phyloP scores from a whole-genome alignment of 768 basidiomycete genomes.

The Mycena galericulata region DNA sequence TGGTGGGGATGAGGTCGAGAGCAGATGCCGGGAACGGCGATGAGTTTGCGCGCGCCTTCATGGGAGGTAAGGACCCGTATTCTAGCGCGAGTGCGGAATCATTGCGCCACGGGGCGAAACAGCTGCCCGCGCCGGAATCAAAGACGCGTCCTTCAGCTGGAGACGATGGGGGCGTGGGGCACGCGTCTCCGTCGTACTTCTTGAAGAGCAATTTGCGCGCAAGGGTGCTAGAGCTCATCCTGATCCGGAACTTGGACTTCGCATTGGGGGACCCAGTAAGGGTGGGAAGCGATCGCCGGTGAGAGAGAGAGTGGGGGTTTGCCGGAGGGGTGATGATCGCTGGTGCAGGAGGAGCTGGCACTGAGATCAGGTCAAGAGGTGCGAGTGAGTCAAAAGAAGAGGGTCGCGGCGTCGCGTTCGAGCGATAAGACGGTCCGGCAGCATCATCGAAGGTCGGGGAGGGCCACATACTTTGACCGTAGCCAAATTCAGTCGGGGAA shows the following conservation, averaged over 20 bases:
- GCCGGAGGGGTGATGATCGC: slow-evolving; percentile 36
- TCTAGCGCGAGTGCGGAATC: slow-evolving; percentile 38
- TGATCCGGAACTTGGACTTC: slow-evolving; percentile 61
- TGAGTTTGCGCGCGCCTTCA: slow-evolving; percentile 72
- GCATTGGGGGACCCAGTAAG: slow-evolving; percentile 62
- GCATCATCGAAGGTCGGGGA: slow-evolving; percentile 42
- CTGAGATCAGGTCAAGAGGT: slow-evolving; percentile 39
- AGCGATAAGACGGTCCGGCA: slow-evolving; percentile 45
- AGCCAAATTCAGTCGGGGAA: slow-evolving; percentile 64
- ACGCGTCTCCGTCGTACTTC: slow-evolving; percentile 45
- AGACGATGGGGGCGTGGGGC: slow-evolving; percentile 32
- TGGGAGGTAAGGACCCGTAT: slow-evolving; percentile 12
- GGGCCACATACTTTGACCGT: slow-evolving; percentile 53
- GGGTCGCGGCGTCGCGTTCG: slow-evolving; percentile 49
- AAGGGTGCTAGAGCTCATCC: slow-evolving; percentile 62
- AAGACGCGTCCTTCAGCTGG: slow-evolving; percentile 33
- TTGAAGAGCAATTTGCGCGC: slow-evolving; percentile 68
- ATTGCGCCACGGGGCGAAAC: slow-evolving; percentile 58
- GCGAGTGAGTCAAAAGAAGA: slow-evolving; percentile 52
- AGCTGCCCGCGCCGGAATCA: slow-evolving; percentile 46
- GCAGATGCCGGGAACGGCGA: slow-evolving; percentile 72
- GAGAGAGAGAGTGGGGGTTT: slow-evolving; percentile 46
- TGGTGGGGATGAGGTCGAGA: slow-evolving; percentile 67
- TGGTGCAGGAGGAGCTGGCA: slow-evolving; percentile 35
- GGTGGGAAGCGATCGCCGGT: slow-evolving; percentile 69